Evolutionary conservation across 257 asterid species (phyloP).

Genomic region (Primulina eburnea): DNA sequence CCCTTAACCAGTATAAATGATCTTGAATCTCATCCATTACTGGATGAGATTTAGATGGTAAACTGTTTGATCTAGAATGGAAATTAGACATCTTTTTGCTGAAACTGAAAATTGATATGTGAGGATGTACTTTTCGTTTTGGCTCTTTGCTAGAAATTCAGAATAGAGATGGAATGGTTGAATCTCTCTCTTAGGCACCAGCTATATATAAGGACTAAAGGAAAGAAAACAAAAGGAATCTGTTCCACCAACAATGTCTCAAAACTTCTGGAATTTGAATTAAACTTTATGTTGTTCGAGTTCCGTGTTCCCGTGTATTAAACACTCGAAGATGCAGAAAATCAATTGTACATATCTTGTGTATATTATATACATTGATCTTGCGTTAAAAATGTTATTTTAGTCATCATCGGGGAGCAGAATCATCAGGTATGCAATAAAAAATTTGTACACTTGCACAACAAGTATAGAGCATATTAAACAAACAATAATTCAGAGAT

Average conservation of each 20-base stretch:
- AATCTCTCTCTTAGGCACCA: not conserved
- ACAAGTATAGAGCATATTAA: not conserved
- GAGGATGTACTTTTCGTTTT: not conserved
- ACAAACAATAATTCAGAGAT: not conserved
- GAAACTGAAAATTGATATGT: slow-evolving; percentile 24
- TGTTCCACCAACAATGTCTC: slow-evolving; percentile 5
- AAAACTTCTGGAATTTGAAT: not conserved
- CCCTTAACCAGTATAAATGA: slow-evolving; percentile 25
- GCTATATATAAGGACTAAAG: slow-evolving; percentile 3
- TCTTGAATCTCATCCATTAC: slow-evolving; percentile 19
- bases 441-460: not conserved
- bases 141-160: not conserved
- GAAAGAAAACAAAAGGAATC: slow-evolving; percentile 6
- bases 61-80: slow-evolving; percentile 36
- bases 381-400: not conserved
- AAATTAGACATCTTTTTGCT: slow-evolving; percentile 18
- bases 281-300: slow-evolving; percentile 2
- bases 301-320: not conserved
- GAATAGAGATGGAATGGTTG: slow-evolving; percentile 1
- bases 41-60: slow-evolving; percentile 38
- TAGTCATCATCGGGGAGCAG: not conserved
- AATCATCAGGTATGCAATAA: not conserved
- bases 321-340: not conserved
- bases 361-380: not conserved
- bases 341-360: not conserved